Conservation (phyloP, 129 eudicot species). For the Helianthus annuus region DNA sequence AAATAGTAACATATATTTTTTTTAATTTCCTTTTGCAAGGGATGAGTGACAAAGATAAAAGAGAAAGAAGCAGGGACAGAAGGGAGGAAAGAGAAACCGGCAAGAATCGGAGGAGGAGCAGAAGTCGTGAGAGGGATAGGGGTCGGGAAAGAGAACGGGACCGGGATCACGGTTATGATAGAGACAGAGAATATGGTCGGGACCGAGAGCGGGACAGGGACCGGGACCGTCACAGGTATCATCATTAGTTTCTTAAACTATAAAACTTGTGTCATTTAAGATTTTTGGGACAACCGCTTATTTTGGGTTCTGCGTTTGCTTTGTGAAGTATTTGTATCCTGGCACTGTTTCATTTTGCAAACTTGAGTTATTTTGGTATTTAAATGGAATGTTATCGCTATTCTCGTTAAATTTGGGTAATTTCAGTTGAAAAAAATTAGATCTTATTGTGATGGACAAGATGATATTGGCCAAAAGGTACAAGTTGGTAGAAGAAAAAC, state of each 20-base stretch:
- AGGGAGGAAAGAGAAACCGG: constrained; percentile 50
- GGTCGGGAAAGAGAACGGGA: constrained; percentile 66
- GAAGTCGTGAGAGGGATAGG: constrained; percentile 74
- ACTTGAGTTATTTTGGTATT: constrained; percentile 4
- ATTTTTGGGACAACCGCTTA: constrained; percentile 17
- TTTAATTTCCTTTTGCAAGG: constrained; percentile 39
- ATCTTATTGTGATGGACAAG: too few relatives aligned
- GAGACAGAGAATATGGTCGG: constrained; percentile 62
- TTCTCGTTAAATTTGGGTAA: background rate
- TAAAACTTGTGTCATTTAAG: constrained; percentile 17
- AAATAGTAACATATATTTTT: background rate
- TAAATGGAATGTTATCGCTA: background rate
- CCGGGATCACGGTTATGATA: constrained; percentile 45
- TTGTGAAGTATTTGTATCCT: constrained; percentile 32
- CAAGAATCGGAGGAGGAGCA: constrained; percentile 51
- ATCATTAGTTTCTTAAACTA: constrained; percentile 32
- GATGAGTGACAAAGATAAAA: constrained; percentile 63
- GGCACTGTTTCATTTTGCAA: background rate
- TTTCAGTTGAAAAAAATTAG: too few relatives aligned
- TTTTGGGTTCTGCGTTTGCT: constrained; percentile 21
- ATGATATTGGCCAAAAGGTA: too few relatives aligned
- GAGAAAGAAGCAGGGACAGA: constrained; percentile 69
- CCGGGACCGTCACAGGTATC: constrained; percentile 55
- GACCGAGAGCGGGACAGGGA: constrained; percentile 67
- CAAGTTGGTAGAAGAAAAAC: too few relatives aligned